Base-by-base conservation (phyloP, 2,329 filamentous ascomycete genomes). In the Fusarium foetens region DNA sequence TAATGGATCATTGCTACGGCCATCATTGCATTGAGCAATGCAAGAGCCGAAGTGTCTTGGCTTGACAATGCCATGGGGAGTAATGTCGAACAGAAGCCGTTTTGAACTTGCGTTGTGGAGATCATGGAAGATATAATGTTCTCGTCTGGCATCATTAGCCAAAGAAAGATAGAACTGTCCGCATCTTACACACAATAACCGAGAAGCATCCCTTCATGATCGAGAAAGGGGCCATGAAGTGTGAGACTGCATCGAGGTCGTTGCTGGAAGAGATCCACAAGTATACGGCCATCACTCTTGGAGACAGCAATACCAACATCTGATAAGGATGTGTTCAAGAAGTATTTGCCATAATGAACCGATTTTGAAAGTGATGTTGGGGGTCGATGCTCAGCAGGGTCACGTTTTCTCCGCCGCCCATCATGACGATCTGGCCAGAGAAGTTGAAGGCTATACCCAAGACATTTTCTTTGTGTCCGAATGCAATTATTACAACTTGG, bases 101-200 rank as follows among this genome's bases (percentile, higher is more conserved):
- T 58, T 23, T 58, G 45, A 12, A 16, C 35, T n/a, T 58, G 55
- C 21, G 55, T 58, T 4, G 55, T 58, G 7, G 55, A 58, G 35
- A 58, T 39, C 55, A 41, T 58, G 5, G 55, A 27, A 16, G 55
- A 58, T 25, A 58, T 53, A 31, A 58, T 19, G 3, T 16, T 52
- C 21, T 33, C 35, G 11, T 58, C 45, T 58, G 8, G 2, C 2
- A 0, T 1, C 1, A 12, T 41, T 53, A 58, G 35, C n/a, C 12
- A 9, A 21, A 8, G 8, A 16, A 14, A 6, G 10, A 6, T 16
- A n/a, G 9, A 19, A 13, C 17, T 14, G 17, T 14, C 3, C 1
- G 13, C 3, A 3, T 11, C 10, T 14, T 19, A 29, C 57, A 14
- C 13, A 54, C 57, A 54, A 14, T 41, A 59, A 19, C 35, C 19